Evolutionary conservation across 176 grass and related monocot genomes (phyloP), one percentile per base, ranked within the genome.

Genomic region (Raddia guianensis): DNA sequence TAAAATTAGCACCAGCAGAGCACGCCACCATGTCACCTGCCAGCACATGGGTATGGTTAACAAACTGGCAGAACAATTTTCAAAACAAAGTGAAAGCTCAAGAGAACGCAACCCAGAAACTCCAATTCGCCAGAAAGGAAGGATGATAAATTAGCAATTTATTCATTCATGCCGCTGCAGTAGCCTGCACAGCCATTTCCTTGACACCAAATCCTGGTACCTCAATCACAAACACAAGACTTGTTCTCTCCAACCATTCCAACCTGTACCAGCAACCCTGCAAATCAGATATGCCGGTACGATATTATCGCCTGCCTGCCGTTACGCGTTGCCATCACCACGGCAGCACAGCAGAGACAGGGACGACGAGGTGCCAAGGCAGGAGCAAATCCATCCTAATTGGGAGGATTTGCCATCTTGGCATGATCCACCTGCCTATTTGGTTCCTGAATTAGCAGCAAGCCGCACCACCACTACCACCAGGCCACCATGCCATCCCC

Each of bases 1-100:
- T 93, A 74, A 99, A 99, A 84, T 91, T 96, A 61, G 90, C 88
- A 72, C 92, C 92, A 74, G 97, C 90, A 83, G 95, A 91, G 73
- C 87, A 88, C 1, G 93, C 89, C 58, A 91, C 89, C 86, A 93
- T 89, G 40, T 85, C 87, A 82, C 89, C 92, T 94, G 82, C 47
- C 48, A 81, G 57, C 12, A 68, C 4, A 82, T 19, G 6, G 4
- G 10, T 12, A 8, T 9, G 9, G 40, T 82, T 85, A 88, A 67
- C 0, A 58, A 77, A 73, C 7, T 67, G 44, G n/a, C 15, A 19
- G 42, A 34, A 73, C 57, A 43, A 21, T 43, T 45, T 44, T 45
- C 12, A 12, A 32, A 80, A 15, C 21, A 27, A 40, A 69, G 8
- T 53, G 52, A 85, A 60, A 43, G 63, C 45, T 13, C 13, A 53